Conservation (phyloP, 2,329 filamentous ascomycete genomes). For the Whalleya microplaca region DNA sequence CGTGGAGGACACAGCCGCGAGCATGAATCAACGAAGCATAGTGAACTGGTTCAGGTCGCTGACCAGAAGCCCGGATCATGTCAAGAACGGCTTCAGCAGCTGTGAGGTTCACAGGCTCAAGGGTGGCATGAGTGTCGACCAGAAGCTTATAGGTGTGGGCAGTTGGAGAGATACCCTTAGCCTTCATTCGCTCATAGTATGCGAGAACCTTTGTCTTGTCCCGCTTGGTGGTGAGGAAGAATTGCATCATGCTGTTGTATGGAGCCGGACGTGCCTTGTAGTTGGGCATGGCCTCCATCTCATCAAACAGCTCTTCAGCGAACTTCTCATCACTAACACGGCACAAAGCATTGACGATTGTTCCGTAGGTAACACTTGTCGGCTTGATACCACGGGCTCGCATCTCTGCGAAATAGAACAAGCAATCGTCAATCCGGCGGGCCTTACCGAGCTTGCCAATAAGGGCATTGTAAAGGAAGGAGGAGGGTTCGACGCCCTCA, state of each 20-base stretch:
- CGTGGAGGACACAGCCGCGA: slow-evolving; percentile 90
- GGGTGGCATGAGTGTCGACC: slow-evolving; percentile 90
- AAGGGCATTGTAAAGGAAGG: slow-evolving; percentile 96
- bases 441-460: slow-evolving; percentile 99
- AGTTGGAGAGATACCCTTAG: slow-evolving; percentile 84
- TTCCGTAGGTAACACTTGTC: slow-evolving; percentile 96
- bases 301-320: slow-evolving; percentile 95
- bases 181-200: slow-evolving; percentile 94
- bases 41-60: slow-evolving; percentile 87
- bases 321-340: slow-evolving; percentile 97
- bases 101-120: slow-evolving; percentile 87
- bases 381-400: slow-evolving; percentile 88
- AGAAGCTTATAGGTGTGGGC: slow-evolving; percentile 97
- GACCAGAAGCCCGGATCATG: slow-evolving; percentile 73
- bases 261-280: slow-evolving; percentile 97
- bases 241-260: slow-evolving; percentile 99
- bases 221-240: slow-evolving; percentile 96
- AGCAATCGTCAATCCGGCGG: slow-evolving; percentile 94
- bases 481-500: slow-evolving; percentile 93
- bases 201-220: slow-evolving; percentile 91
- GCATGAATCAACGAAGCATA: slow-evolving; percentile 96
- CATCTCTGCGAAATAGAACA: slow-evolving; percentile 99
- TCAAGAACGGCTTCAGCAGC: slow-evolving; percentile 84
- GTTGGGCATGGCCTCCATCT: slow-evolving; percentile 99
- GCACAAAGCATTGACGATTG: slow-evolving; percentile 96